Percentiles rank a stretch among this genome's conserved stretches.
phyloP scores from a whole-genome alignment of 1,284 basidiomycete species.

The Trichosporon sp. region DNA sequence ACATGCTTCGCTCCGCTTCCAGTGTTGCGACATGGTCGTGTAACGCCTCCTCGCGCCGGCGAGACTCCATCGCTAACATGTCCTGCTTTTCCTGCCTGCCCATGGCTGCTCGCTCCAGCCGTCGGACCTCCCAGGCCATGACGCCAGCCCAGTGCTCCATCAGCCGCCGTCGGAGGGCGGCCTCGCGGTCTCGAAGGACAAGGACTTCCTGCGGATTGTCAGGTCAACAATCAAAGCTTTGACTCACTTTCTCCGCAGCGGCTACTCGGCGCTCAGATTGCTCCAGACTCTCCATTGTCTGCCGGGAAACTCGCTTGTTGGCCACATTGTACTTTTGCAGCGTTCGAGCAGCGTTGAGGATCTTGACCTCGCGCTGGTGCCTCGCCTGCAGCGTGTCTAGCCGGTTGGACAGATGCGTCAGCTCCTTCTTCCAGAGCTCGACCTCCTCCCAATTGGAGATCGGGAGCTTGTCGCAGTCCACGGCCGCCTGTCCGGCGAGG shows the following conservation, averaged over 20 bases:
- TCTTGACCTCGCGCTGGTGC: slow-evolving; percentile 48
- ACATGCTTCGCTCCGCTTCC: slow-evolving; percentile 19
- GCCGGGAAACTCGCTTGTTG: slow-evolving; percentile 47
- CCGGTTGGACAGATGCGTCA: slow-evolving; percentile 37
- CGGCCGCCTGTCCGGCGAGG: slow-evolving; percentile 76
- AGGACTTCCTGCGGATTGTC: slow-evolving; percentile 39
- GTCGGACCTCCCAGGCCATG: slow-evolving; percentile 48
- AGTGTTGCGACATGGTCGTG: slow-evolving; percentile 7
- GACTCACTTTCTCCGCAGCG: slow-evolving; percentile 45
- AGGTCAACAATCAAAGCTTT: not conserved
- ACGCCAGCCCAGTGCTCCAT: slow-evolving; percentile 49
- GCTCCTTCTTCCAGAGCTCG: slow-evolving; percentile 75
- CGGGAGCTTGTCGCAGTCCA: slow-evolving; percentile 61
- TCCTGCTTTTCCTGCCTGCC: slow-evolving; percentile 8
- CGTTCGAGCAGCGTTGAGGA: slow-evolving; percentile 46
- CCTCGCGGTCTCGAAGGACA: slow-evolving; percentile 42
- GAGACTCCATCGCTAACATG: not conserved
- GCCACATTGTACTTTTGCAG: slow-evolving; percentile 45
- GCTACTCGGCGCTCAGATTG: slow-evolving; percentile 46
- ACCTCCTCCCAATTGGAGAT: slow-evolving; percentile 76
- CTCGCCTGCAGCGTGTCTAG: slow-evolving; percentile 39
- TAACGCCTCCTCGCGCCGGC: slow-evolving; percentile 28
- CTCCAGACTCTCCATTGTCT: slow-evolving; percentile 46
- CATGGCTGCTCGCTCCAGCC: slow-evolving; percentile 29
- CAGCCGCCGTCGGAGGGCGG: slow-evolving; percentile 35